Conservation (phyloP, 305 asterid species). For the Galium porrigens region DNA sequence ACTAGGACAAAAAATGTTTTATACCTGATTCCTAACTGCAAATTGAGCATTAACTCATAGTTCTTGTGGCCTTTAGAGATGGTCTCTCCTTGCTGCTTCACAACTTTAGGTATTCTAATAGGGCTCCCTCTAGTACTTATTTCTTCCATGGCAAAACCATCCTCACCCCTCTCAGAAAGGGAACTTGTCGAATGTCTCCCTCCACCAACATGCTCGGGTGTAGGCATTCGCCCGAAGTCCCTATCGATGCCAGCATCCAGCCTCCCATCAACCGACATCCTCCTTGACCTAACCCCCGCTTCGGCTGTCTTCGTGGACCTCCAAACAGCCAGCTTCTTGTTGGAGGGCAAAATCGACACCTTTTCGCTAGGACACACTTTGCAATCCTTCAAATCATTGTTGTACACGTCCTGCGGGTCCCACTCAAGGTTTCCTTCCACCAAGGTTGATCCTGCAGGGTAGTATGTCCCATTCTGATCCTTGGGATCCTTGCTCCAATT, state of each 20-base stretch:
- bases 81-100: slow-evolving; percentile 68
- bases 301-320: slow-evolving; percentile 36
- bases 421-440: slow-evolving; percentile 20
- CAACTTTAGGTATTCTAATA: slow-evolving; percentile 47
- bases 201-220: slow-evolving; percentile 30
- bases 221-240: slow-evolving; percentile 38
- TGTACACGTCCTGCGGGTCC: slow-evolving; percentile 27
- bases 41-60: slow-evolving; percentile 70
- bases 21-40: slow-evolving; percentile 79
- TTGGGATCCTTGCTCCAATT: slow-evolving; percentile 26
- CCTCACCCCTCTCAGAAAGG: slow-evolving; percentile 17
- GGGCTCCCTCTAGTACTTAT: slow-evolving; percentile 30
- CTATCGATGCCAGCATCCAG: slow-evolving; percentile 38
- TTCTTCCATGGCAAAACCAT: slow-evolving; percentile 23
- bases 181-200: slow-evolving; percentile 32
- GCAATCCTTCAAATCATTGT: slow-evolving; percentile 21
- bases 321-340: slow-evolving; percentile 66
- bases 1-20: not conserved
- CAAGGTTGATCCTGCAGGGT: slow-evolving; percentile 21
- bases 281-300: slow-evolving; percentile 30
- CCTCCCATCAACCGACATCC: slow-evolving; percentile 75
- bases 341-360: slow-evolving; percentile 69
- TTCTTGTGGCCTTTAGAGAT: slow-evolving; percentile 74
- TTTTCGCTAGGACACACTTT: slow-evolving; percentile 36
- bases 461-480: slow-evolving; percentile 28